Conservation (phyloP, 2,329 filamentous ascomycete genomes). For the Penicillium brevicompactum region DNA sequence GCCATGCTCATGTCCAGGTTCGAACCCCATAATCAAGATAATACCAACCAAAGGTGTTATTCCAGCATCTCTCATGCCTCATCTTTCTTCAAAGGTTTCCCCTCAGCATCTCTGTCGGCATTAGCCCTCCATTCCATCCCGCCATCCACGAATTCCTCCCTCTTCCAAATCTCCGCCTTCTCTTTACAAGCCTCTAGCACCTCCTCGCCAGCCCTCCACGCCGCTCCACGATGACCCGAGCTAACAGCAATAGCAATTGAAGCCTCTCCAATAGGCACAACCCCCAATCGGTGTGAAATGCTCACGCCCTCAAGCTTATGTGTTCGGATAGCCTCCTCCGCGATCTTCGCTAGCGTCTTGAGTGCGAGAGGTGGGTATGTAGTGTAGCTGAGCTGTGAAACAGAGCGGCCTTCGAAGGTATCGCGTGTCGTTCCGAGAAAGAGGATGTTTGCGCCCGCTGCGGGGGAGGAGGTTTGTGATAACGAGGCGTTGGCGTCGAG, state of each 20-base stretch:
- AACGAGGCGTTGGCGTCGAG: constrained; percentile 41
- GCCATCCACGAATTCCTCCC: constrained; percentile 79
- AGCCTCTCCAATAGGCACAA: constrained; percentile 87
- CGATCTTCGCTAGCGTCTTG: constrained; percentile 43
- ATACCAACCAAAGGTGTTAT: not conserved
- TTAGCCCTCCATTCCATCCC: constrained; percentile 83
- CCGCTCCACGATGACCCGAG: constrained; percentile 77
- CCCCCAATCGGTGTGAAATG: constrained; percentile 81
- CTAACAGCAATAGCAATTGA: constrained; percentile 89
- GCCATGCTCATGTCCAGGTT: not conserved
- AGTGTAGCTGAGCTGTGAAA: constrained; percentile 49
- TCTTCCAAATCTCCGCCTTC: constrained; percentile 92
- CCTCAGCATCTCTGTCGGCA: constrained; percentile 66
- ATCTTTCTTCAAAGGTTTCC: constrained; percentile 21
- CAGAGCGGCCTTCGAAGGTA: constrained; percentile 44
- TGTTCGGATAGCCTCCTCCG: constrained; percentile 50
- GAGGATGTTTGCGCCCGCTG: constrained; percentile 49
- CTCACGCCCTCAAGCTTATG: constrained; percentile 72
- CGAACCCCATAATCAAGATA: not conserved
- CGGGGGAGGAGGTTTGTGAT: constrained; percentile 41
- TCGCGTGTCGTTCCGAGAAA: constrained; percentile 51
- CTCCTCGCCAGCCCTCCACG: constrained; percentile 87
- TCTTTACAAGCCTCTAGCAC: constrained; percentile 84
- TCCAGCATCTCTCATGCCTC: not conserved
- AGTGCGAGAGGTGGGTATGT: constrained; percentile 46